Base-by-base conservation (phyloP, 163 green algal genomes). In the Chlorella variabilis region DNA sequence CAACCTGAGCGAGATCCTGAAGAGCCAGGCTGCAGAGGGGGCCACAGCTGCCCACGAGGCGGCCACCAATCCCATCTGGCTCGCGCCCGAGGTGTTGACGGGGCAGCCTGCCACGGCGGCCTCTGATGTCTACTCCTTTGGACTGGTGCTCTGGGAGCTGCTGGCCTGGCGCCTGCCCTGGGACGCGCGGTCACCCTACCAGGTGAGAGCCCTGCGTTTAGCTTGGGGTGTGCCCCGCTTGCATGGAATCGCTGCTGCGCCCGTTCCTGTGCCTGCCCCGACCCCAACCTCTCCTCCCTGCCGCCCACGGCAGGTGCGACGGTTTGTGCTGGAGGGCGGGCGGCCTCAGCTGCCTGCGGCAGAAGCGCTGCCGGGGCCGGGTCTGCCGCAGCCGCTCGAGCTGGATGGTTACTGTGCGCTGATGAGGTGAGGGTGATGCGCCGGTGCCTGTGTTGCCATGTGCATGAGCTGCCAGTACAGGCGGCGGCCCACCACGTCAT, bases 141-240 rank as follows among this genome's bases (percentile, higher is more conserved):
- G 87, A 5, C 78, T 91, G 70, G 83, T 91, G 65, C 74, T 91
- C 73, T 91, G 87, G 87, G 87, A 91, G 76, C 62, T 90, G 66
- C 65, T 84, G 51, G 84, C 81, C 8, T 36, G 29, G 65, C 65
- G 36, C 25, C 65, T 71, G 59, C 59, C 59, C n/a, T 68, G 59
- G 59, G 59, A 17, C n/a, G 27, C 54, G 20, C 18, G 54, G 15
- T 62, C 54, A 15, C 54, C 54, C 54, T 62, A 29, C 54, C 54
- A 62, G 54, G 54, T 62, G 20, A n/a, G 54, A n/a, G n/a, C n/a
- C n/a, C n/a, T n/a, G n/a, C n/a, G n/a, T n/a, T n/a, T n/a, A n/a
- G n/a, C n/a, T n/a, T n/a, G n/a, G n/a, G n/a, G n/a, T n/a, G n/a
- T n/a, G n/a, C n/a, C n/a, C n/a, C n/a, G n/a, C n/a, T n/a, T n/a